These are phyloP conservation scores for Sporobolomyces pararoseus DNA, from an alignment of 768 basidiomycete genomes.

Conservation along the genomic window DNA sequence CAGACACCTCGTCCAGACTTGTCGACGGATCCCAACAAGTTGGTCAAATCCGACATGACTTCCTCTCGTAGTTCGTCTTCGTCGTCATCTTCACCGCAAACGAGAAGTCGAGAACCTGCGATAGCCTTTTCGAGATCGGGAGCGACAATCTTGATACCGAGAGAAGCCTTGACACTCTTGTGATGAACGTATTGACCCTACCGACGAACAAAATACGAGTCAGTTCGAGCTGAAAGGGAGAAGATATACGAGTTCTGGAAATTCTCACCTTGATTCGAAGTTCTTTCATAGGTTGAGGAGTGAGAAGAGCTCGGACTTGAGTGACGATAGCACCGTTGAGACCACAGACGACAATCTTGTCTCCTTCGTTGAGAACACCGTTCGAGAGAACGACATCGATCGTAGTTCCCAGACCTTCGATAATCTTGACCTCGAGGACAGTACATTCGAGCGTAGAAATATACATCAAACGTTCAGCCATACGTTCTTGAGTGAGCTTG, in stretches of 20 bases:
- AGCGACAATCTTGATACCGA: conserved; percentile 91
- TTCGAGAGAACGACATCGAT: conserved; percentile 96
- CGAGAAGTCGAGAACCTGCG: conserved; percentile 88
- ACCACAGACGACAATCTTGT: conserved; percentile 92
- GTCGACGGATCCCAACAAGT: conserved; percentile 81
- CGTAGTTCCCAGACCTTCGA: conserved; percentile 95
- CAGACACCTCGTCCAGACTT: conserved; percentile 95
- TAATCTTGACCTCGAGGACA: conserved; percentile 95
- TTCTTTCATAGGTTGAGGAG: conserved; percentile 92
- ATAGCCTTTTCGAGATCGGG: conserved; percentile 97
- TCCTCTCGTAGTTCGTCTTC: conserved; percentile 92
- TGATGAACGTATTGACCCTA: conserved; percentile 77
- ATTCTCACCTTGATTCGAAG: conserved; percentile 87
- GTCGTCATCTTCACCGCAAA: conserved; percentile 90
- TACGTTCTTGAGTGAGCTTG: conserved; percentile 93
- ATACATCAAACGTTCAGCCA: conserved; percentile 98
- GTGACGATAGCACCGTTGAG: conserved; percentile 96
- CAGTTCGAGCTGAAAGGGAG: not conserved
- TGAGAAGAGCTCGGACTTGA: conserved; percentile 85
- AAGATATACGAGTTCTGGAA: conserved; percentile 31
- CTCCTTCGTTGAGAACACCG: conserved; percentile 83
- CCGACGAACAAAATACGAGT: not conserved
- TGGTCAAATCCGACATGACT: conserved; percentile 91
- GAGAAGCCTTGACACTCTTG: conserved; percentile 92
- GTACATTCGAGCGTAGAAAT: conserved; percentile 95